Evolutionary conservation across 202 grass and related monocot genomes (phyloP).

Genomic region (Hordeum pubiflorum): DNA sequence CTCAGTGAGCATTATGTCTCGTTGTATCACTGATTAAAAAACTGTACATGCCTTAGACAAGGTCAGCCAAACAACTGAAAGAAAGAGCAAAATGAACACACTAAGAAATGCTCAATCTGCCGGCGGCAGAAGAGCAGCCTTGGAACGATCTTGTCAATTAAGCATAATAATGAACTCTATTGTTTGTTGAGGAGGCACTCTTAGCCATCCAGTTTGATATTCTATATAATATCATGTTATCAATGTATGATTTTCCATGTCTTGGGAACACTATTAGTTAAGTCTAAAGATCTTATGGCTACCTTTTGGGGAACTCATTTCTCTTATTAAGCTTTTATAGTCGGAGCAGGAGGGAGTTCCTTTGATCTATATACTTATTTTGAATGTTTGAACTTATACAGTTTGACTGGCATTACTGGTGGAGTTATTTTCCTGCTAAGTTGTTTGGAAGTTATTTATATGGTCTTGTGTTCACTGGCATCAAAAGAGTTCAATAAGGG

Average conservation of each 20-base stretch:
- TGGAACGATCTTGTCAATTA: neutral
- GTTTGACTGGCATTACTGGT: neutral
- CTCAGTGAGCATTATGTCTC: neutral
- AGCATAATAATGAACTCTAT: neutral
- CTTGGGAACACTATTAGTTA: neutral
- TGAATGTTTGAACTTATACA: neutral
- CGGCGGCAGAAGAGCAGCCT: too few relatives aligned
- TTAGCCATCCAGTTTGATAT: slow-evolving; percentile 5
- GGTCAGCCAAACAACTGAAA: neutral
- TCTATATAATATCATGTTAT: neutral
- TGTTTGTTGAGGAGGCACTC: neutral
- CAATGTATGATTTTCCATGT: neutral
- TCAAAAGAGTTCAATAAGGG: neutral
- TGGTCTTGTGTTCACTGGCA: neutral
- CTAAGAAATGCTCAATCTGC: neutral
- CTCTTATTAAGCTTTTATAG: neutral
- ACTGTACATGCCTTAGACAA: neutral
- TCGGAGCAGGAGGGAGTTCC: neutral
- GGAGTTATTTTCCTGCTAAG: neutral
- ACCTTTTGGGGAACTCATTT: neutral
- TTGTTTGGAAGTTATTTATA: neutral
- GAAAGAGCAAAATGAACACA: neutral
- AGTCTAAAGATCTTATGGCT: neutral
- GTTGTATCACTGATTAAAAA: neutral
- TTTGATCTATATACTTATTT: neutral